Evolutionary conservation across 768 basidiomycete genomes (phyloP), one percentile per base, ranked within the genome.

Genomic region (Cantharellus anzutake): DNA sequence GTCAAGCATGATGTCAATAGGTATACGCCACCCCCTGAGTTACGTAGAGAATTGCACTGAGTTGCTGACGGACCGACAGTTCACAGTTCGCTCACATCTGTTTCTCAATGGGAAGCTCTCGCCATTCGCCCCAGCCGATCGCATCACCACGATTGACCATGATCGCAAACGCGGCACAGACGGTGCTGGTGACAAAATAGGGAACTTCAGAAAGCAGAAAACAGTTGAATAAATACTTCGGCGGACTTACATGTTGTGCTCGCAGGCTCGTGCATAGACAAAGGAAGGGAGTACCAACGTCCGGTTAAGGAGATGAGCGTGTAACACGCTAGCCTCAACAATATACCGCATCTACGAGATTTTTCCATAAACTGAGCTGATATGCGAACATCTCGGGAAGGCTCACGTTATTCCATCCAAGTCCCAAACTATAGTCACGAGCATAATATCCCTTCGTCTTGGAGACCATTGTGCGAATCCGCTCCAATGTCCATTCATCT

Each of bases 391-490:
- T n/a, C 39, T 2, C 42, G 34, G 42, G 2, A 56, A 2, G 42
- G 64, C 74, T 60, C 40, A 76, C 74, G 51, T 76, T 77, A 63
- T 77, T 76, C 74, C 75, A 76, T 20, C 75, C 76, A 3, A 77
- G 64, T 2, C 69, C 70, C 59, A 75, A 66, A 56, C 71, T 75
- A 62, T 66, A 76, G 57, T 76, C 75, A 40, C 76, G 70, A 29
- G 70, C 69, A 62, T 73, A 76, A 59, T 68, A 77, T 2, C 75
- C 75, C 51, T 71, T 66, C 2, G 75, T 74, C 16, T 67, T 63
- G n/a, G 66, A 57, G 1, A 75, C 70, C 35, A 74, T 64, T 35
- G 65, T 66, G 44, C 63, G 65, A 14, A 76, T 59, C 34, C 67
- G 65, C 39, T 73, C 67, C 41, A 71, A 64, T 52, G 66, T 68